A percentile compares a stretch with the other conserved stretches of the same genome.
phyloP scores from a whole-genome alignment of 768 basidiomycete genomes.

The Boletus barrowsii region DNA sequence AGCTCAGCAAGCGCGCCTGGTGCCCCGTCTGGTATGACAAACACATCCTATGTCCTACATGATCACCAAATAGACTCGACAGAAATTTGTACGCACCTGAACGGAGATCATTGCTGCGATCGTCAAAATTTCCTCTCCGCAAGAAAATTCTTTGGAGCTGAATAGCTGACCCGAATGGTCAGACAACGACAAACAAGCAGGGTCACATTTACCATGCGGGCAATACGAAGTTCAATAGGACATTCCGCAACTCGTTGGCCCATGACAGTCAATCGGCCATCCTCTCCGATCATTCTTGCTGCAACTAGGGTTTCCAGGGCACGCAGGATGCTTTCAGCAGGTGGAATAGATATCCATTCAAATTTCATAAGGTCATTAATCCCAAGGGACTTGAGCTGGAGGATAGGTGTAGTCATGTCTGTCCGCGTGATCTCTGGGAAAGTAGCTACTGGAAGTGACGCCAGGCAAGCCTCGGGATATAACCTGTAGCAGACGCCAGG shows the following conservation, averaged over 20 bases:
- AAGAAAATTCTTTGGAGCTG: conserved; percentile 77
- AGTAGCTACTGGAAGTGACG: conserved; percentile 63
- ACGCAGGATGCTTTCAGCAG: conserved; percentile 78
- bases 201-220: conserved; percentile 73
- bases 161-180: conserved; percentile 58
- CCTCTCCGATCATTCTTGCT: conserved; percentile 80
- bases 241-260: conserved; percentile 92
- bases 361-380: conserved; percentile 95
- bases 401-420: conserved; percentile 86
- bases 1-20: conserved; percentile 85
- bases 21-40: conserved; percentile 83
- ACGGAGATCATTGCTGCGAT: conserved; percentile 95
- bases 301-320: conserved; percentile 81
- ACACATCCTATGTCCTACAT: conserved; percentile 63
- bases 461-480: conserved; percentile 65
- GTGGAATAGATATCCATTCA: conserved; percentile 90
- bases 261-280: conserved; percentile 69
- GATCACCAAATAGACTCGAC: not conserved
- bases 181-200: not conserved
- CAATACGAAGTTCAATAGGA: conserved; percentile 88
- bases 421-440: conserved; percentile 89
- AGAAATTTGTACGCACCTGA: conserved; percentile 50
- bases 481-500: conserved; percentile 91
- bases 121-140: conserved; percentile 93
- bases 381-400: conserved; percentile 93